Evolutionary conservation across 1,284 basidiomycete species (phyloP).

Genomic region (Stereum hirsutum): DNA sequence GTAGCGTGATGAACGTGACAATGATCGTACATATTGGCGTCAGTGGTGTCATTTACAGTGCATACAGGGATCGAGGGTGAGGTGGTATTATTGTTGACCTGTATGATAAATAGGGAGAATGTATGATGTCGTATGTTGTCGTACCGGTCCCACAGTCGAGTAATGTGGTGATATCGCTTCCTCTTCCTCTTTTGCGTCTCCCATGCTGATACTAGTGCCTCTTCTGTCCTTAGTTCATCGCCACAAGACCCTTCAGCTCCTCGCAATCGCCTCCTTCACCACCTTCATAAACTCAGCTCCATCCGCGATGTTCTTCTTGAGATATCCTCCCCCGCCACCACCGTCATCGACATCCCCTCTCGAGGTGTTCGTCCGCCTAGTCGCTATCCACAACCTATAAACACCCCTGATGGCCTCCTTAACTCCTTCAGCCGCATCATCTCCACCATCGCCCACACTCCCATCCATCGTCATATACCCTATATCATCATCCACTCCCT

Average conservation of each 20-base stretch:
- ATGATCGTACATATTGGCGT: too few relatives aligned
- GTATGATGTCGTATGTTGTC: too few relatives aligned
- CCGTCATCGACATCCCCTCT: conserved; percentile 5
- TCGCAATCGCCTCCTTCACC: conserved; percentile 16
- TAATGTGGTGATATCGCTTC: too few relatives aligned
- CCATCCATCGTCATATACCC: neutral
- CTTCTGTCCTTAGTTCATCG: too few relatives aligned
- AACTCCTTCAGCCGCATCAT: conserved; percentile 18
- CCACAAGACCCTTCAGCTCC: neutral
- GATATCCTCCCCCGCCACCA: conserved; percentile 11
- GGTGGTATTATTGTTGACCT: too few relatives aligned
- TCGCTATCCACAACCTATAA: conserved; percentile 41
- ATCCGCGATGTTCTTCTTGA: too few relatives aligned
- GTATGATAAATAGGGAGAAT: too few relatives aligned
- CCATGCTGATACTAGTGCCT: conserved; percentile 1
- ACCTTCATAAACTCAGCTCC: conserved; percentile 19
- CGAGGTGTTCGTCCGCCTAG: conserved; percentile 12
- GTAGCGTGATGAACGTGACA: too few relatives aligned
- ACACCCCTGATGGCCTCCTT: conserved; percentile 36
- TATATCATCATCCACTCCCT: neutral
- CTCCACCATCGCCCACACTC: conserved; percentile 7
- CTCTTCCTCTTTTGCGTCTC: neutral
- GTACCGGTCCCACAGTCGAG: too few relatives aligned
- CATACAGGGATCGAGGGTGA: too few relatives aligned
- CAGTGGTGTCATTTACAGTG: too few relatives aligned